These are phyloP conservation scores for Atkinsonella texensis DNA, from an alignment of 2,329 filamentous ascomycete species.

Conservation along the genomic window DNA sequence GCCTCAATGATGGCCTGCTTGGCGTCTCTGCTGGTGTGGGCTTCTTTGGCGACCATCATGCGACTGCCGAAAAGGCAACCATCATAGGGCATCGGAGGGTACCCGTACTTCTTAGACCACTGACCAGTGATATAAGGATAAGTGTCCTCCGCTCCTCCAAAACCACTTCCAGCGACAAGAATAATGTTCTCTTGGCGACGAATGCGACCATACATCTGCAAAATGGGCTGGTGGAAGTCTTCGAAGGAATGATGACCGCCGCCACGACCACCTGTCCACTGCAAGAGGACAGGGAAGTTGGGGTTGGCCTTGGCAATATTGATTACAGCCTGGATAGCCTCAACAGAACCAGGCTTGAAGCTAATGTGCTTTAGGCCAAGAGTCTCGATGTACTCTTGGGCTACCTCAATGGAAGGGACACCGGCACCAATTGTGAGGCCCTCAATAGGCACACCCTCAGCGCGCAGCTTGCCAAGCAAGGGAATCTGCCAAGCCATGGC, in stretches of 20 bases:
- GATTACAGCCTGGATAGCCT: conserved; percentile 80
- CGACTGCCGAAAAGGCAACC: conserved; percentile 83
- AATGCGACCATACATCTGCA: conserved; percentile 85
- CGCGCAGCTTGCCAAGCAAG: conserved; percentile 63
- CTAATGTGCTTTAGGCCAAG: conserved; percentile 85
- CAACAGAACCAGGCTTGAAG: conserved; percentile 85
- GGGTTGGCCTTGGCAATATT: conserved; percentile 93
- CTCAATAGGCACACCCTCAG: conserved; percentile 82
- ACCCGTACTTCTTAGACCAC: conserved; percentile 80
- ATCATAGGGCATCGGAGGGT: conserved; percentile 89
- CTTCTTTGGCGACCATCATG: conserved; percentile 92
- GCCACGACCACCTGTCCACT: conserved; percentile 91
- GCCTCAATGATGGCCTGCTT: conserved; percentile 87
- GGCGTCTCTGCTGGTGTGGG: conserved; percentile 73
- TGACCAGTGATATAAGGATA: conserved; percentile 84
- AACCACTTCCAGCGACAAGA: conserved; percentile 80
- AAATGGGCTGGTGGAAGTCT: conserved; percentile 85
- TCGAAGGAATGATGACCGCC: conserved; percentile 93
- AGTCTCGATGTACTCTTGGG: conserved; percentile 87
- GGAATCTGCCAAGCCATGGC: conserved; percentile 92
- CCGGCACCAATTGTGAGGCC: conserved; percentile 87
- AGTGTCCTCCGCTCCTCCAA: conserved; percentile 80
- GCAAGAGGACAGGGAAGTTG: conserved; percentile 79
- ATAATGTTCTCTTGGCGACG: conserved; percentile 78
- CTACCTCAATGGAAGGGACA: conserved; percentile 86